These are phyloP conservation scores for Plasmopara halstedii DNA, from an alignment of 352 stramenopile genomes.

Conservation along the genomic window DNA sequence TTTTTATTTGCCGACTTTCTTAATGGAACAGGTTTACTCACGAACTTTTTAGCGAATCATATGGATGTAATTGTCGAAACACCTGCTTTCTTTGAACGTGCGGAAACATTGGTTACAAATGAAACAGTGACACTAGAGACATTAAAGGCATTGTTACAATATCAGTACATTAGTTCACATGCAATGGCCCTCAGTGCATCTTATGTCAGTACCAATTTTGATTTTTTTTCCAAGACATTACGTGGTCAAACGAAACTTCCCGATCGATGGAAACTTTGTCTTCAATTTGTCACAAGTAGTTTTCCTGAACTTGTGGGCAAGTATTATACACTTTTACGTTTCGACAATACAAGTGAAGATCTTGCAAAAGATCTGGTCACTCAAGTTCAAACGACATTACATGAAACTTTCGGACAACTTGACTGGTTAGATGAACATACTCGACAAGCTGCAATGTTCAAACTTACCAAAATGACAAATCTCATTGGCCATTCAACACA, in stretches of 20 bases:
- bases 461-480: constrained; percentile 13
- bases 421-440: constrained; percentile 87
- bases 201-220: constrained; percentile 81
- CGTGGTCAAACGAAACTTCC: constrained; percentile 51
- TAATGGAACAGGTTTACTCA: constrained; percentile 29
- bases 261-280: constrained; percentile 38
- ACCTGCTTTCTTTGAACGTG: constrained; percentile 34
- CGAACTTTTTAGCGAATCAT: not conserved
- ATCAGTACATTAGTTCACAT: constrained; percentile 30
- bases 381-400: constrained; percentile 67
- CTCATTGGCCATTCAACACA: not conserved
- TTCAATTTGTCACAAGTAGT: constrained; percentile 17
- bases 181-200: constrained; percentile 29
- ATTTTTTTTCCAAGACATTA: constrained; percentile 77
- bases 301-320: constrained; percentile 52
- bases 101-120: constrained; percentile 27
- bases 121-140: constrained; percentile 29
- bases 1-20: constrained; percentile 48
- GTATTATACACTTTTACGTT: constrained; percentile 74
- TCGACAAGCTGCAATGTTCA: constrained; percentile 60
- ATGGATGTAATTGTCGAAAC: not conserved
- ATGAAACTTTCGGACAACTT: constrained; percentile 64
- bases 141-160: constrained; percentile 44
- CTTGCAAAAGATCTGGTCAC: constrained; percentile 74
- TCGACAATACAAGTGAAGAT: constrained; percentile 55